phyloP scores from a whole-genome alignment of 2,329 filamentous ascomycete genomes.

The Intubia oerlemansii region DNA sequence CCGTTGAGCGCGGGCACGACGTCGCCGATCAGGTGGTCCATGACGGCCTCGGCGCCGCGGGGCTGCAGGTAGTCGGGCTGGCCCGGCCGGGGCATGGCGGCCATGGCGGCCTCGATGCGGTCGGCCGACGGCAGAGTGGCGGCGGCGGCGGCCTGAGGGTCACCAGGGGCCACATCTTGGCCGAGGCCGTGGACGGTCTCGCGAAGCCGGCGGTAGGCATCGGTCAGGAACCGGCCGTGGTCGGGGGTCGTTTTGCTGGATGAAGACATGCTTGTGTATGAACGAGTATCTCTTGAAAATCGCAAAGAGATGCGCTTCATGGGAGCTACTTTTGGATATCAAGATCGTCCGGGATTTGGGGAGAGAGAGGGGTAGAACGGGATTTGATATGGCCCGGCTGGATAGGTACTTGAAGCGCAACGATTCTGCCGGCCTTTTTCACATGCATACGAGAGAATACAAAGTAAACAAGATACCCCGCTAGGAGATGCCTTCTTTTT shows the following conservation, averaged over 20 bases:
- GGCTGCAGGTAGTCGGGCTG: constrained; percentile 13
- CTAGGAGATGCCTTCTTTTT: no score
- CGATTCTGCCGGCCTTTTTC: no score
- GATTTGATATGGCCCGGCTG: no score
- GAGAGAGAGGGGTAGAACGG: no score
- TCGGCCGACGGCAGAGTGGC: constrained; percentile 24
- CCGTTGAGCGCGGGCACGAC: constrained; percentile 42
- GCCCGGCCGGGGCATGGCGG: constrained; percentile 16
- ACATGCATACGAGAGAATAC: no score
- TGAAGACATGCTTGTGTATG: no score
- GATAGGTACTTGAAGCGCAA: no score
- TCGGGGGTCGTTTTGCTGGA: not conserved
- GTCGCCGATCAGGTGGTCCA: constrained; percentile 21
- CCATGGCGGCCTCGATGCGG: constrained; percentile 15
- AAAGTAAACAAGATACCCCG: no score
- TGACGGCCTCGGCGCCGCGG: constrained; percentile 13
- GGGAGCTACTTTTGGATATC: no score
- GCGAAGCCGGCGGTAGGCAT: constrained; percentile 8
- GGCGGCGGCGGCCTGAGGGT: not conserved
- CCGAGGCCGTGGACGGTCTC: constrained; percentile 3
- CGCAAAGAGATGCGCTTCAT: no score
- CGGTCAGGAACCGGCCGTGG: constrained; percentile 7
- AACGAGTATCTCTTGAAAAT: no score
- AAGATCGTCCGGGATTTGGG: no score
- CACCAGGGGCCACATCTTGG: not conserved